Conservation (phyloP, 2,329 filamentous ascomycete species). For the Fusarium secorum region DNA sequence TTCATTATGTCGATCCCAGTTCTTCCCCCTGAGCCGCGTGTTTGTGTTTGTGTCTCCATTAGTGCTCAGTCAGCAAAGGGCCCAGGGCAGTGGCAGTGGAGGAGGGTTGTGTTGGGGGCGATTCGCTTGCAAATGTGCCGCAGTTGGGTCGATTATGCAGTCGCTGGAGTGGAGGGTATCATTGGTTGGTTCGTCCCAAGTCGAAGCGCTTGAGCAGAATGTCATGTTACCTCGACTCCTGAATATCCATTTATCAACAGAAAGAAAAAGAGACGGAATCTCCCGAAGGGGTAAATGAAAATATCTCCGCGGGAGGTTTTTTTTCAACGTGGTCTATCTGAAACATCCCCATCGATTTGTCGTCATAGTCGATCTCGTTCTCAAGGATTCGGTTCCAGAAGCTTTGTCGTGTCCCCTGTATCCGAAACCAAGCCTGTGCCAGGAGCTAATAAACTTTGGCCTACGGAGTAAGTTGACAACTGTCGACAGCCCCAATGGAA, state of each 20-base stretch:
- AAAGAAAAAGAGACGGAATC: not conserved
- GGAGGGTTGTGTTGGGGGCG: not conserved
- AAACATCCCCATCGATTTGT: conserved; percentile 17
- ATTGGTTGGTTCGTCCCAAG: conserved; percentile 9
- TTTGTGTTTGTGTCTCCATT: not conserved
- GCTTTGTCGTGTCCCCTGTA: conserved; percentile 15
- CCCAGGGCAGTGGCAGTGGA: not conserved
- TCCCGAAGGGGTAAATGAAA: not conserved
- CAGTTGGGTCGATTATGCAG: conserved; percentile 3
- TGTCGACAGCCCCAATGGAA: not conserved
- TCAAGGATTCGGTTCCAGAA: conserved; percentile 16
- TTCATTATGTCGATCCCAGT: not conserved
- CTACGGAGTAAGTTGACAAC: not conserved
- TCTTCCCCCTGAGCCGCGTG: not conserved
- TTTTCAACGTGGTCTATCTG: conserved; percentile 2
- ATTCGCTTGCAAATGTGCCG: conserved; percentile 8
- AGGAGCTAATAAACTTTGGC: conserved; percentile 19
- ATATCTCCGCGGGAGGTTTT: conserved; percentile 1
- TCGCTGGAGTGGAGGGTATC: not conserved
- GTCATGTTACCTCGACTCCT: conserved; percentile 1
- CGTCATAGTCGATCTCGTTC: conserved; percentile 29
- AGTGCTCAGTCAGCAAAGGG: not conserved
- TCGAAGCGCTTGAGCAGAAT: not conserved
- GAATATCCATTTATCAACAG: not conserved
- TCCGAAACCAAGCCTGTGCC: not conserved